Evolutionary conservation across 2,329 filamentous ascomycete genomes (phyloP).

Genomic region (Bipolaris victoriae): DNA sequence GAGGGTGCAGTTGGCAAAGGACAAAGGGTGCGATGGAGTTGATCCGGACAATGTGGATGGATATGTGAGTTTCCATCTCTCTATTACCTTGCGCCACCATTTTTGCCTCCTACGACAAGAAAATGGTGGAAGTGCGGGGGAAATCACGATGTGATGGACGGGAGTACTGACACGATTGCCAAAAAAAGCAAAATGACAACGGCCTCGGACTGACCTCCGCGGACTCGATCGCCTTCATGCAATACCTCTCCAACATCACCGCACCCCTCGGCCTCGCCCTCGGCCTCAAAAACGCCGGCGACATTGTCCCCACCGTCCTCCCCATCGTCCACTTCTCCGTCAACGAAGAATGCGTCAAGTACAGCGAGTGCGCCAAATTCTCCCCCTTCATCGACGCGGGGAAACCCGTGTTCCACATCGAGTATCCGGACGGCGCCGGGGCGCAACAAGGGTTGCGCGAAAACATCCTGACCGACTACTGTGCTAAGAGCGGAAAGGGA

Average conservation of each 20-base stretch:
- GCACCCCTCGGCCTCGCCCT: conserved; percentile 62
- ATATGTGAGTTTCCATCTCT: conserved; percentile 54
- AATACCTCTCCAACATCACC: conserved; percentile 65
- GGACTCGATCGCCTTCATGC: conserved; percentile 65
- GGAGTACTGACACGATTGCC: too few relatives aligned
- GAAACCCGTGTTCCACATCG: conserved; percentile 76
- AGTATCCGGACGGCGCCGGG: conserved; percentile 65
- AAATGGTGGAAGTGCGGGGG: too few relatives aligned
- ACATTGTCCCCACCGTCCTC: conserved; percentile 61
- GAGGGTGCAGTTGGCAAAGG: conserved; percentile 63
- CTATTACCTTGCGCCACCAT: too few relatives aligned
- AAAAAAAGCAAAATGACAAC: conserved; percentile 59
- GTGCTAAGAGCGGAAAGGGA: conserved; percentile 47
- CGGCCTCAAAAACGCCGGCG: conserved; percentile 72
- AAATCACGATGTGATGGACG: too few relatives aligned
- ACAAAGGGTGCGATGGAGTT: conserved; percentile 71
- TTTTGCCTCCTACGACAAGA: too few relatives aligned
- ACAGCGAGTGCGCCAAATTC: conserved; percentile 65
- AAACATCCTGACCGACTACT: conserved; percentile 47
- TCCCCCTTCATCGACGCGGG: conserved; percentile 62
- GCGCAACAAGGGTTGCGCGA: conserved; percentile 41
- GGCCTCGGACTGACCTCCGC: conserved; percentile 64
- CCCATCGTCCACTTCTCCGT: conserved; percentile 68
- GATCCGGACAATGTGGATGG: conserved; percentile 76
- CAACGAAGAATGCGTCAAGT: conserved; percentile 71